These are phyloP conservation scores for Spathaspora passalidarum DNA, from an alignment of 805 yeast species.

Conservation along the genomic window DNA sequence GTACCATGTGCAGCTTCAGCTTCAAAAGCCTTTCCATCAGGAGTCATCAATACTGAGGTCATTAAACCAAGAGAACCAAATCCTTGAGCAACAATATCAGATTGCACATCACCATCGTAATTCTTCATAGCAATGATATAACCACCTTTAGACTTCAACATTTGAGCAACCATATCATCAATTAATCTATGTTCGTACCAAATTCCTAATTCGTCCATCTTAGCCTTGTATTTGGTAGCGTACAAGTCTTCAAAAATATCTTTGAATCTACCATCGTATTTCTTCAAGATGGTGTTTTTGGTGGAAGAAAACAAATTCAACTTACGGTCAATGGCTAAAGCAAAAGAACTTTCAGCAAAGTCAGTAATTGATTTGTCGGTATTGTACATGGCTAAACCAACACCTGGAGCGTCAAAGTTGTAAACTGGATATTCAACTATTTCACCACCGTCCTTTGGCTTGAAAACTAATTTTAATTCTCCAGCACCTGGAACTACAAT, in stretches of 20 bases:
- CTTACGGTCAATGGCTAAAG: constrained; percentile 75
- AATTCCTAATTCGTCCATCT: constrained; percentile 77
- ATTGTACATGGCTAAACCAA: constrained; percentile 92
- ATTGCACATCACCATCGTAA: constrained; percentile 97
- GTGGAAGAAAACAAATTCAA: constrained; percentile 84
- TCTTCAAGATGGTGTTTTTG: constrained; percentile 91
- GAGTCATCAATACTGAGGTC: constrained; percentile 96
- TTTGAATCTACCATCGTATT: constrained; percentile 93
- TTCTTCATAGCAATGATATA: constrained; percentile 94
- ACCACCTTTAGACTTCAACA: constrained; percentile 95
- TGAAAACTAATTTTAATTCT: constrained; percentile 70
- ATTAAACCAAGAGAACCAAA: constrained; percentile 94
- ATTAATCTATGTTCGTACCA: constrained; percentile 97
- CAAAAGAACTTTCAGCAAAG: constrained; percentile 91
- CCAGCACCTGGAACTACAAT: constrained; percentile 79
- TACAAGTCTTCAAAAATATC: constrained; percentile 85
- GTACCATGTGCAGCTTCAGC: constrained; percentile 99
- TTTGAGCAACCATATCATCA: constrained; percentile 99
- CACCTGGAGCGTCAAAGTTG: constrained; percentile 70
- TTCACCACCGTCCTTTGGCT: constrained; percentile 63
- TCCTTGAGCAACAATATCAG: constrained; percentile 97
- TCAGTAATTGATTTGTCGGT: constrained; percentile 87
- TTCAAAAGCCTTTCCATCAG: constrained; percentile 94
- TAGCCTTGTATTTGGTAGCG: constrained; percentile 60
- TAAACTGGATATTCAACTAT: constrained; percentile 58